Base-by-base conservation (phyloP, 2,329 filamentous ascomycete species). In the Pseudopyrenochaeta lycopersici region DNA sequence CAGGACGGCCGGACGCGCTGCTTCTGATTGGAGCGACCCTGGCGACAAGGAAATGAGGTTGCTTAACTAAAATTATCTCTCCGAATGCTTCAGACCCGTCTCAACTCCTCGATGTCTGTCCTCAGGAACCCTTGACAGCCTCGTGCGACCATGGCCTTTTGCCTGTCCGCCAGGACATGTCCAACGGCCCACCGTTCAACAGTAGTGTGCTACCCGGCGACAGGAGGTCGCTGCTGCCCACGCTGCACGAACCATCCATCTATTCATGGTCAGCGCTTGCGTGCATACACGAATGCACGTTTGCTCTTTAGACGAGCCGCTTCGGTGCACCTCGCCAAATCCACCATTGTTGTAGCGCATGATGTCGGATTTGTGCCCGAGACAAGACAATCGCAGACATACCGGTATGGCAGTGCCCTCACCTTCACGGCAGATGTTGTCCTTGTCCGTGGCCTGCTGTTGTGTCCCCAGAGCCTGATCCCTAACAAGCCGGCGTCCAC, bases 31-130 rank as follows among this genome's bases (percentile, higher is more conserved):
- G 70, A 29, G 50, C 18, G 46, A 32, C 41, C 62, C 52, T 52
- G 62, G 50, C 49, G 15, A 36, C 46, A 56, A n/a, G 54, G 66
- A 73, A 68, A 71, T 71, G 66, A 70, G 60, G 47, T 49, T 55
- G 51, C 52, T 52, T 52, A 58, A 54, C 68, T 66, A 68, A 66
- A 67, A 65, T 67, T 67, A 70, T 68, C 63, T 56, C 51, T 54
- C 52, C 56, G 48, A 42, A 48, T 47, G 53, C 54, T 49, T 59
- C 50, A 52, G 21, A 20, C 35, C 42, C 54, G 54, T 63, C 54
- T 58, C 53, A 58, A 42, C 47, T 53, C 33, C 45, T 47, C 45
- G 41, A 45, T 56, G 45, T 43, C 32, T 46, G 44, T 35, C 15
- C 33, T 46, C 49, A 38, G 52, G 38, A 42, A 38, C 17, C 36